A percentile compares a stretch with the other conserved stretches of the same genome.
phyloP scores from a whole-genome alignment of 805 yeast species.

The Diddensiella transvaalensis region DNA sequence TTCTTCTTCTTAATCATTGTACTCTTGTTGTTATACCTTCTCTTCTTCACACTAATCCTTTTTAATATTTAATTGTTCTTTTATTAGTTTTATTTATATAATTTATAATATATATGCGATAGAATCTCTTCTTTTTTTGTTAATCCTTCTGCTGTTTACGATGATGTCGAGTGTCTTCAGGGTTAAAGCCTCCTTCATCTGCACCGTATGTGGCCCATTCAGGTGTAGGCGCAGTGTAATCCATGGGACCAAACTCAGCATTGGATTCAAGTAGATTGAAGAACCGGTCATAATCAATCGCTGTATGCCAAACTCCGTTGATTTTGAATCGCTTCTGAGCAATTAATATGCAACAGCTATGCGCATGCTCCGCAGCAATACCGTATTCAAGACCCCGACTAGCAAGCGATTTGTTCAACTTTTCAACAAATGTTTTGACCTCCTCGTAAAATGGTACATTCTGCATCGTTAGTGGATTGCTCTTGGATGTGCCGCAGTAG shows the following conservation, averaged over 20 bases:
- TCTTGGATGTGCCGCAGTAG: constrained; percentile 89
- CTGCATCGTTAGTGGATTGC: constrained; percentile 90
- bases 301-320: constrained; percentile 79
- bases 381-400: constrained; percentile 69
- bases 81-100: no score
- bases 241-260: constrained; percentile 67
- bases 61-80: no score
- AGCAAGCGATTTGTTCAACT: constrained; percentile 57
- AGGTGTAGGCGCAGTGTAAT: constrained; percentile 78
- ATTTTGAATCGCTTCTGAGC: constrained; percentile 72
- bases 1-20: no score
- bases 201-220: constrained; percentile 91
- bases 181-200: constrained; percentile 82
- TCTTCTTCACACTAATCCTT: no score
- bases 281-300: constrained; percentile 75
- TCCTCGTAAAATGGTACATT: constrained; percentile 93
- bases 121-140: no score
- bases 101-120: no score
- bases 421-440: constrained; percentile 69
- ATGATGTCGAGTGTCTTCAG: constrained; percentile 61
- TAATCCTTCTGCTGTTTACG: no score
- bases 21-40: no score
- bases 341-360: constrained; percentile 84
- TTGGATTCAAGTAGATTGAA: constrained; percentile 69
- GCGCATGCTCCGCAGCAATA: constrained; percentile 93